Base-by-base conservation (phyloP, 139 green algal genomes). In the Picochlorum sp. region DNA sequence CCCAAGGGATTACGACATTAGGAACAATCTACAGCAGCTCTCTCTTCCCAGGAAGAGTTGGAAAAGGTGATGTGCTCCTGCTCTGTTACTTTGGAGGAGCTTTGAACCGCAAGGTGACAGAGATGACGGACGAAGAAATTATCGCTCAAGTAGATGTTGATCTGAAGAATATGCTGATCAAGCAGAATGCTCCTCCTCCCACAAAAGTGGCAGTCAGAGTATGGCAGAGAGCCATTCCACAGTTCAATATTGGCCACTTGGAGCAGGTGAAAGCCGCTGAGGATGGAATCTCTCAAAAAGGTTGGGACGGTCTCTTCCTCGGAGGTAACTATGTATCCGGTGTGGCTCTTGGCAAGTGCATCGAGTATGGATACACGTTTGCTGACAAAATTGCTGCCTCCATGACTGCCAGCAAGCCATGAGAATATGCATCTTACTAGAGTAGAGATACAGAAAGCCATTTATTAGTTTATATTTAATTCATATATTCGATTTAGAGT, bases 21-120 rank as follows among this genome's bases (percentile, higher is more conserved):
- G 92, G 93, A 65, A 98, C 94, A 59, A 99, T 99, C 76, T 99
- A 99, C 86, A 88, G 71, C 62, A 92, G 79, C 61, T 88, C 74
- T 21, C 81, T 99, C 24, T 99, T 98, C 81, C 87, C 90, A 2
- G 76, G 78, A 14, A 66, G 88, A 11, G 83, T 76, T n/a, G 82
- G 82, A 1, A 45, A 72, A 28, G 83, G 82, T 8, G 49, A 78
- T 34, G 54, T 79, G 37, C 78, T 97, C 76, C 80, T 99, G 63
- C 86, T 97, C 44, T 90, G 85, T 81, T 99, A 98, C 86, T 97
- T 99, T 70, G 94, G 94, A 3, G 94, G 94, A 20, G 85, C 88
- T 4, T 83, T 73, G 24, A 97, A 99, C 83, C 77, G 85, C 21
- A 72, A 62, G 49, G 93, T 98, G 60, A 69, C 83, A 7, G 72